Percentiles rank a stretch among this genome's conserved stretches.
Evolutionary conservation across 352 stramenopile genomes (phyloP).

Genomic region (Lagenidium giganteum): DNA sequence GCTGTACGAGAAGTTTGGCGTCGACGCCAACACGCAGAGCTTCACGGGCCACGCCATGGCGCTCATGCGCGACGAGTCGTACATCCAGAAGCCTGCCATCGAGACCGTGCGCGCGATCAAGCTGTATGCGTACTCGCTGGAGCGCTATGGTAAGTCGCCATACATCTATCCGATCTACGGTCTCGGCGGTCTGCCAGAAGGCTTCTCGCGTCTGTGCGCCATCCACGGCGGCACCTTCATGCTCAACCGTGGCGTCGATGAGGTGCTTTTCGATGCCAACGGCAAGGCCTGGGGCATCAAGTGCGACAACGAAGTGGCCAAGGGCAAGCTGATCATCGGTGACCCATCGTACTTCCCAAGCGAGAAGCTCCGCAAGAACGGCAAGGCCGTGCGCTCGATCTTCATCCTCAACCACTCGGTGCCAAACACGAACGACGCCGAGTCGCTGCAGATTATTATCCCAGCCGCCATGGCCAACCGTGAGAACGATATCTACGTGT

Average conservation of each 20-base stretch:
- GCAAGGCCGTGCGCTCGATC: constrained; percentile 97
- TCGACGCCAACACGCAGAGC: constrained; percentile 97
- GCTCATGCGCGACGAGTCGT: constrained; percentile 92
- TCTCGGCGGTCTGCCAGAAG: constrained; percentile 96
- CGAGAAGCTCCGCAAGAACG: constrained; percentile 91
- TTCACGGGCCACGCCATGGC: constrained; percentile 99
- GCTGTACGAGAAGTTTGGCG: constrained; percentile 97
- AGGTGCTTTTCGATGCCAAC: constrained; percentile 91
- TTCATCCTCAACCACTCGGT: constrained; percentile 99
- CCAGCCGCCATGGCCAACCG: constrained; percentile 93
- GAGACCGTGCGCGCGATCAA: constrained; percentile 95
- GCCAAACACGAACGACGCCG: constrained; percentile 94
- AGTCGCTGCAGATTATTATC: constrained; percentile 99
- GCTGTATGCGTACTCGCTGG: constrained; percentile 98
- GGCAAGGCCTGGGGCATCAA: constrained; percentile 93
- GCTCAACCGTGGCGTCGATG: constrained; percentile 95
- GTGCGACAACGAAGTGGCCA: constrained; percentile 93
- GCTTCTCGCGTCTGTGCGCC: constrained; percentile 98
- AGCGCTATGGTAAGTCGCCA: constrained; percentile 95
- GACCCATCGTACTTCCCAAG: constrained; percentile 98
- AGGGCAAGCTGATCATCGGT: constrained; percentile 97
- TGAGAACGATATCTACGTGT: constrained; percentile 99
- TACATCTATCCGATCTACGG: constrained; percentile 99
- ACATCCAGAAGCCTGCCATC: constrained; percentile 84
- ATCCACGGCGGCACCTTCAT: constrained; percentile 99